These are phyloP conservation scores for Aspergillus hancockii DNA, from an alignment of 495 filamentous ascomycete species.

Conservation along the genomic window DNA sequence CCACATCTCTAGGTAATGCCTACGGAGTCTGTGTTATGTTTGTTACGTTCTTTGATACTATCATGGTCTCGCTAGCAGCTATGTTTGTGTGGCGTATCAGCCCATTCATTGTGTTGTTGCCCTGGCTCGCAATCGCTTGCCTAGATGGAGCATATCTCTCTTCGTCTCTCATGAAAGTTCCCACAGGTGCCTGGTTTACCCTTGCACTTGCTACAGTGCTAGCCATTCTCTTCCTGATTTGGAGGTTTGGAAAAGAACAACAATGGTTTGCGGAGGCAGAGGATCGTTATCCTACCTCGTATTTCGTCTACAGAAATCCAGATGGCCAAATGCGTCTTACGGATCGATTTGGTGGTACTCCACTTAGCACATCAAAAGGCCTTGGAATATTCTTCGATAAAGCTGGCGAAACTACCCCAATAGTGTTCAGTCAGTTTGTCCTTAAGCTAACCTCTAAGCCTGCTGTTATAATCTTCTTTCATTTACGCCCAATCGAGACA, in stretches of 20 bases:
- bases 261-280: slow-evolving; percentile 69
- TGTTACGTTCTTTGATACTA: slow-evolving; percentile 74
- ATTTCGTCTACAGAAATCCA: slow-evolving; percentile 15
- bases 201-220: slow-evolving; percentile 61
- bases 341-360: slow-evolving; percentile 13
- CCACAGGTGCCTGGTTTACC: slow-evolving; percentile 75
- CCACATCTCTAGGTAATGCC: slow-evolving; percentile 49
- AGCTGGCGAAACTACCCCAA: slow-evolving; percentile 53
- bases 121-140: slow-evolving; percentile 61
- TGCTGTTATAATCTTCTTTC: slow-evolving; percentile 62
- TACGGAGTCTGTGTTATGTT: slow-evolving; percentile 71
- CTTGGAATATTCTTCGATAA: slow-evolving; percentile 70
- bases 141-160: slow-evolving; percentile 69
- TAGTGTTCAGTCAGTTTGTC: slow-evolving; percentile 65
- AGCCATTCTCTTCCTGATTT: slow-evolving; percentile 62
- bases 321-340: slow-evolving; percentile 14
- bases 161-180: slow-evolving; percentile 67
- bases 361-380: slow-evolving; percentile 48
- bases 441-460: slow-evolving; percentile 60
- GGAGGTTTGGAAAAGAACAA: slow-evolving; percentile 73
- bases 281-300: slow-evolving; percentile 50
- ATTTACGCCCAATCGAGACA: slow-evolving; percentile 56
- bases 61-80: slow-evolving; percentile 66
- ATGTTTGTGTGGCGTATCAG: slow-evolving; percentile 67
- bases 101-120: slow-evolving; percentile 54